A percentile compares a stretch with the other conserved stretches of the same genome.
These are phyloP conservation scores for Malassezia japonica DNA, from an alignment of 1,284 basidiomycete species.

Conservation along the genomic window DNA sequence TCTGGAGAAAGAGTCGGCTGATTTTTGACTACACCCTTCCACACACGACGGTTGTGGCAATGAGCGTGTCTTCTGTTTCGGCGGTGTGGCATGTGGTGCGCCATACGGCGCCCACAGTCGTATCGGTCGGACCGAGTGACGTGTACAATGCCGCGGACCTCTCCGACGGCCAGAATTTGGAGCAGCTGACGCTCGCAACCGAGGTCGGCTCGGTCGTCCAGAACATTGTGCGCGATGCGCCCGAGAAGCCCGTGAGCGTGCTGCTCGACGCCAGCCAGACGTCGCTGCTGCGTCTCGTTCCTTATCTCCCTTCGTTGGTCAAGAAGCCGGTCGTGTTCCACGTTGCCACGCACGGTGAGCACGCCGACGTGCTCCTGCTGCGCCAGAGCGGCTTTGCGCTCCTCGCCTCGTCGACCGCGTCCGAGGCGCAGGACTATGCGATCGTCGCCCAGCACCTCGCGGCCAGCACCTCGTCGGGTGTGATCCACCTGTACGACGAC, in stretches of 20 bases:
- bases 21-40: no score
- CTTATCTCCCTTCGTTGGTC: constrained; percentile 35
- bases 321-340: constrained; percentile 34
- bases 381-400: constrained; percentile 57
- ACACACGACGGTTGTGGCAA: background rate
- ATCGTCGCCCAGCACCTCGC: constrained; percentile 64
- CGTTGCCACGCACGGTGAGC: constrained; percentile 50
- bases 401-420: constrained; percentile 58
- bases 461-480: constrained; percentile 56
- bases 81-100: constrained; percentile 14
- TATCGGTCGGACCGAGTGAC: background rate
- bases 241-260: background rate
- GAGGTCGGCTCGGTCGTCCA: constrained; percentile 13
- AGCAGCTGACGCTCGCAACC: background rate
- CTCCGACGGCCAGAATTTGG: background rate
- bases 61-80: constrained; percentile 12
- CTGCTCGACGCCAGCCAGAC: background rate
- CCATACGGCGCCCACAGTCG: constrained; percentile 2
- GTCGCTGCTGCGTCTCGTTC: constrained; percentile 26
- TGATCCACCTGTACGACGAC: constrained; percentile 69
- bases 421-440: constrained; percentile 64
- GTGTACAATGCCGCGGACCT: background rate
- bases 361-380: constrained; percentile 57
- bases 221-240: background rate
- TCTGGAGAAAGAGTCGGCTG: no score